A percentile compares a stretch with the other conserved stretches of the same genome.
Conservation (phyloP, 306 rosid genomes). For the Prunus campanulata region DNA sequence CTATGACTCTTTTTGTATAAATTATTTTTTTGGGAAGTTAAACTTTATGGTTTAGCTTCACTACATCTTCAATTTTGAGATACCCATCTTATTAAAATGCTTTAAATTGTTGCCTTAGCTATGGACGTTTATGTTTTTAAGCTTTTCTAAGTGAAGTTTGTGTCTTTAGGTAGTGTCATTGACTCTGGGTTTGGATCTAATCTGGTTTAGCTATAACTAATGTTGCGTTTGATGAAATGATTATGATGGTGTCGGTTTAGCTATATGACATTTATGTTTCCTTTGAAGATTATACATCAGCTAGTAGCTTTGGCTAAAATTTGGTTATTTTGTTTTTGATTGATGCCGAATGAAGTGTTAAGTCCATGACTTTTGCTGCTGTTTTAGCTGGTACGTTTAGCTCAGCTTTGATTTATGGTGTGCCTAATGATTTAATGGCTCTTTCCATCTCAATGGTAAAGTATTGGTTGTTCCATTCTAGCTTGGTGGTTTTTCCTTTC, state of each 20-base stretch:
- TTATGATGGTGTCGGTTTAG: background rate
- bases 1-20: background rate
- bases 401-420: background rate
- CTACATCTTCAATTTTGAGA: slow-evolving; percentile 18
- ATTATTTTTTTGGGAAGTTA: background rate
- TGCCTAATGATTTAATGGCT: background rate
- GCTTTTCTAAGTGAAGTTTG: slow-evolving; percentile 5
- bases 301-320: background rate
- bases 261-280: background rate
- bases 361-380: background rate
- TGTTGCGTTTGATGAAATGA: slow-evolving; percentile 25
- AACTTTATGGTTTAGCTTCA: background rate
- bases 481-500: background rate
- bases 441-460: background rate
- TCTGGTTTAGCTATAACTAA: background rate
- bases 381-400: background rate
- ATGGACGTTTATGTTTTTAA: background rate
- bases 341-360: background rate
- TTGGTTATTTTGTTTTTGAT: background rate
- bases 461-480: background rate
- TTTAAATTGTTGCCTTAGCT: background rate
- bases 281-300: background rate
- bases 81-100: background rate
- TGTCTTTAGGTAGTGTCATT: background rate
- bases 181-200: background rate